phyloP scores from a whole-genome alignment of 1,139 yeast genomes.

The Pichia sp. region DNA sequence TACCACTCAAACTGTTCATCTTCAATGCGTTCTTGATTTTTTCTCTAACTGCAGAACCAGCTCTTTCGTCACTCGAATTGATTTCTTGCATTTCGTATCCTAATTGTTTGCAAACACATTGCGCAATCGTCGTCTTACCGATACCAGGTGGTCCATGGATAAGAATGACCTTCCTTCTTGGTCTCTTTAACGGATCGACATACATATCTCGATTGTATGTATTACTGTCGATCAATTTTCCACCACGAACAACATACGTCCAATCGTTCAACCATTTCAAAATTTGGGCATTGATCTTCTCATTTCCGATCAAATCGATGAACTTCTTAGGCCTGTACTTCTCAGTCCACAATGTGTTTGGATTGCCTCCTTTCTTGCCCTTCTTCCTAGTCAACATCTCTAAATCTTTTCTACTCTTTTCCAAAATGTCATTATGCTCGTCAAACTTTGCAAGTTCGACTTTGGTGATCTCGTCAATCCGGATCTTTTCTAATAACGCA shows the following conservation, averaged over 20 bases:
- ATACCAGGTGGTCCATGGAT: conserved; percentile 94
- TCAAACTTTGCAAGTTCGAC: conserved; percentile 6
- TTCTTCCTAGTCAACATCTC: not conserved
- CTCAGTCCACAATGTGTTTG: conserved; percentile 60
- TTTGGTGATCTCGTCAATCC: conserved; percentile 6
- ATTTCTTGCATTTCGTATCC: conserved; percentile 83
- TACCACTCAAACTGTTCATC: conserved; percentile 60
- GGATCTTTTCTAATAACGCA: conserved; percentile 10
- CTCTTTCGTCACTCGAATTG: conserved; percentile 86
- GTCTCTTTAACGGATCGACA: conserved; percentile 64
- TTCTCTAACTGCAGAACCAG: conserved; percentile 51
- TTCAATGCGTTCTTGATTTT: conserved; percentile 72
- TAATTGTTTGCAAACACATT: conserved; percentile 76
- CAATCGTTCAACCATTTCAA: conserved; percentile 82
- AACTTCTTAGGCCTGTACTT: conserved; percentile 78
- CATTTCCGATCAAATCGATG: conserved; percentile 79
- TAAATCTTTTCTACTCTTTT: conserved; percentile 7
- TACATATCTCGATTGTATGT: conserved; percentile 6
- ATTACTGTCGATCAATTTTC: conserved; percentile 10
- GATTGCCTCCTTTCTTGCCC: not conserved
- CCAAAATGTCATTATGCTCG: not conserved
- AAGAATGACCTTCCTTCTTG: conserved; percentile 64
- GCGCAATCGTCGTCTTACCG: conserved; percentile 94
- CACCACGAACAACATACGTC: conserved; percentile 55
- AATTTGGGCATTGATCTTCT: conserved; percentile 66